Percentiles rank a stretch among this genome's conserved stretches.
Conservation (phyloP, 2,329 filamentous ascomycete species). For the Ophiognomonia clavigignenti-juglandacearum region DNA sequence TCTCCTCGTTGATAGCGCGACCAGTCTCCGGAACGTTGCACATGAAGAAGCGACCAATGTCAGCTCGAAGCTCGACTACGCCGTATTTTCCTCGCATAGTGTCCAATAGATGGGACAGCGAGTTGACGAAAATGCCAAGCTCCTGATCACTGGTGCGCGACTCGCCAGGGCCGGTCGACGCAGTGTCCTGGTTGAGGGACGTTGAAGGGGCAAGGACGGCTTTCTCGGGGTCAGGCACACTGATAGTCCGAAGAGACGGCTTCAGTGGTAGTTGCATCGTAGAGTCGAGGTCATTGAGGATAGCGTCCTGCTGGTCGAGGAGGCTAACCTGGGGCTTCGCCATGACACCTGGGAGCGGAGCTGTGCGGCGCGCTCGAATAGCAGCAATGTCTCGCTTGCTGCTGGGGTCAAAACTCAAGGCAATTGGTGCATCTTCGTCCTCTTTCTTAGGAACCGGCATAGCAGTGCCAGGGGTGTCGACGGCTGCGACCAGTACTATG, state of each 20-base stretch:
- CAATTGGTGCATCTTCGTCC: not conserved
- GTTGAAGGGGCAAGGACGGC: not conserved
- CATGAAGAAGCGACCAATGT: conserved; percentile 26
- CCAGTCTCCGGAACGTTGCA: conserved; percentile 16
- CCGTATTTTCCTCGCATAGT: not conserved
- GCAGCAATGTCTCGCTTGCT: not conserved
- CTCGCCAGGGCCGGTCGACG: not conserved
- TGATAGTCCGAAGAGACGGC: not conserved
- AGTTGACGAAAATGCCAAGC: not conserved
- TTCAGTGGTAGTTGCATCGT: conserved; percentile 1
- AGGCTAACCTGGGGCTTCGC: not conserved
- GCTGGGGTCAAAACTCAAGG: not conserved
- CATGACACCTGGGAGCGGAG: not conserved
- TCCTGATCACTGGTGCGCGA: not conserved
- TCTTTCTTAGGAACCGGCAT: not conserved
- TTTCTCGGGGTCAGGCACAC: not conserved
- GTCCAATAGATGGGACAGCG: conserved; percentile 2
- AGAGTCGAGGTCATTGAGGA: not conserved
- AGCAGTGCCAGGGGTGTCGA: not conserved
- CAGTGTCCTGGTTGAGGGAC: not conserved
- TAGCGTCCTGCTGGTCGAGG: conserved; percentile 1
- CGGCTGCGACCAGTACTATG: not conserved
- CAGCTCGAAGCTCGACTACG: conserved; percentile 21
- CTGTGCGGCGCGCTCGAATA: not conserved
- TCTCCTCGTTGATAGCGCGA: conserved; percentile 20